phyloP scores from a whole-genome alignment of 1,139 yeast species.

The Geotrichum siamense region DNA sequence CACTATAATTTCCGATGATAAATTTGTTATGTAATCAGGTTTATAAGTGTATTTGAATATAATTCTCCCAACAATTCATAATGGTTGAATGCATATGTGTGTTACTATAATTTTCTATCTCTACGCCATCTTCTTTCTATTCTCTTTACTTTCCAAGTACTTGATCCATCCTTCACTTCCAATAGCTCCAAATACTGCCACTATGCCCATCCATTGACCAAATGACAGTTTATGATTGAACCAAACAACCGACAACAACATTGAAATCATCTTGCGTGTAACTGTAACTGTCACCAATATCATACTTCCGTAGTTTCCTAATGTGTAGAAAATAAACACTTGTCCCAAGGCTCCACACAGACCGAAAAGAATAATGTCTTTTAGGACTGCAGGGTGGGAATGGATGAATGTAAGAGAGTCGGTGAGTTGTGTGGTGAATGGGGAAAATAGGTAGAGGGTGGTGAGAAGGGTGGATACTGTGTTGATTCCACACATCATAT shows the following conservation, averaged over 20 bases:
- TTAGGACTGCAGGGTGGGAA: slow-evolving; percentile 44
- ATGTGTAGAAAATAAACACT: slow-evolving; percentile 76
- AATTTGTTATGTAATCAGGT: too few species aligned
- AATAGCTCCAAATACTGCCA: slow-evolving; percentile 75
- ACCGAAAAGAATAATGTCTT: slow-evolving; percentile 61
- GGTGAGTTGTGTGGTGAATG: slow-evolving; percentile 43
- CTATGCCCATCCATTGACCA: slow-evolving; percentile 73
- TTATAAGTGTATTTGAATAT: too few species aligned
- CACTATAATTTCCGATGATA: too few species aligned
- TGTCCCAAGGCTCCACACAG: slow-evolving; percentile 88
- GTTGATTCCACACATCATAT: slow-evolving; percentile 79
- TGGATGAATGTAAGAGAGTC: slow-evolving; percentile 45
- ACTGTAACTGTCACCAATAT: slow-evolving; percentile 88
- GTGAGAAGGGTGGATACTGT: slow-evolving; percentile 43
- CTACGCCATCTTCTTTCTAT: slow-evolving; percentile 11
- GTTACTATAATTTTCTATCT: too few species aligned
- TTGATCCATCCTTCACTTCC: slow-evolving; percentile 58
- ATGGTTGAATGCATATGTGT: too few species aligned
- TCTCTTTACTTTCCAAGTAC: slow-evolving; percentile 20
- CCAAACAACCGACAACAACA: slow-evolving; percentile 78
- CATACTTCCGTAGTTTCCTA: slow-evolving; percentile 78
- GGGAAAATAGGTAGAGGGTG: slow-evolving; percentile 38
- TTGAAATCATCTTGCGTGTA: slow-evolving; percentile 90
- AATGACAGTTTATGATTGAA: slow-evolving; percentile 65
- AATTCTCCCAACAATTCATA: too few species aligned